Evolutionary conservation across 306 rosid species (phyloP).

Genomic region (Citrullus colocynthis): DNA sequence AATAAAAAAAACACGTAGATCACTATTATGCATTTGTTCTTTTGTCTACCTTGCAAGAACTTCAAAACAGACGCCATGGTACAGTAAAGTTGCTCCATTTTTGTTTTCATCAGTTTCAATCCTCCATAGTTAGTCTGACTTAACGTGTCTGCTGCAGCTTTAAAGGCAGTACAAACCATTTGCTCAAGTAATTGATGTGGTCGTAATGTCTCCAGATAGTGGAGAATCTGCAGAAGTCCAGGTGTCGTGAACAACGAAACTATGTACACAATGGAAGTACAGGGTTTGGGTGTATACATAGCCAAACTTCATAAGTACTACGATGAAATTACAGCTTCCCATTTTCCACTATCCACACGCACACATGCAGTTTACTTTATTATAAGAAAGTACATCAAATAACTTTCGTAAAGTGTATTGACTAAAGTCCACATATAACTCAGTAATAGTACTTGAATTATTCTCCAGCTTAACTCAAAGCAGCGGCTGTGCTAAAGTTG

Average conservation of each 20-base stretch:
- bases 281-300: not conserved
- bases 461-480: not conserved
- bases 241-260: constrained; percentile 9
- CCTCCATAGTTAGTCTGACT: constrained; percentile 65
- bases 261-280: not conserved
- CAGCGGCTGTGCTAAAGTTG: not conserved
- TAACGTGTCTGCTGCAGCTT: constrained; percentile 68
- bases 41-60: constrained; percentile 51
- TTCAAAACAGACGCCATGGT: constrained; percentile 57
- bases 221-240: constrained; percentile 53
- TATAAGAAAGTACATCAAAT: not conserved
- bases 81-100: constrained; percentile 66
- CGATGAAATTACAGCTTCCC: not conserved
- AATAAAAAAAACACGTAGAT: not conserved
- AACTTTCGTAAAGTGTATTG: not conserved
- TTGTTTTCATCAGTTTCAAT: constrained; percentile 56
- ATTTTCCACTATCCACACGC: not conserved
- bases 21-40: not conserved
- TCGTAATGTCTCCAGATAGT: constrained; percentile 74
- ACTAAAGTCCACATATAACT: not conserved
- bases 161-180: constrained; percentile 80
- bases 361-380: not conserved
- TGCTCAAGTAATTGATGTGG: constrained; percentile 90
- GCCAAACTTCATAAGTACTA: not conserved
- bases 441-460: not conserved